Conservation (phyloP, 306 rosid genomes). For the Cucumis melo region DNA sequence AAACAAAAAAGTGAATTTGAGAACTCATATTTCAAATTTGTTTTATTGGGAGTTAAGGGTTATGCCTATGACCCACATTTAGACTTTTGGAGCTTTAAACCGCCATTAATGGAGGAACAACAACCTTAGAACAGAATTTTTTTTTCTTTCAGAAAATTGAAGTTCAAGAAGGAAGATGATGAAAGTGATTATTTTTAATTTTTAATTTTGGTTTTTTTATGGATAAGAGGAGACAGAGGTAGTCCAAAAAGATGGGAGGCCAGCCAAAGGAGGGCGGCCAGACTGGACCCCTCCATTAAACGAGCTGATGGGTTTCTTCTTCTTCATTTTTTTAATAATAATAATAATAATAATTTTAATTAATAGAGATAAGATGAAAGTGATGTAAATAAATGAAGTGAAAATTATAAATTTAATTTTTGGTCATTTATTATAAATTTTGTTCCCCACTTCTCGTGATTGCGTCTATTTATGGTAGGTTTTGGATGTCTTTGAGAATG, state of each 20-base stretch:
- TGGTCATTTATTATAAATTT: neutral
- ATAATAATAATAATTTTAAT: too few relatives aligned
- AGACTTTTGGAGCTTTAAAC: neutral
- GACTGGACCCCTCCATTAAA: slow-evolving; percentile 18
- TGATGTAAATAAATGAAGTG: neutral
- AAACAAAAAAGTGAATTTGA: neutral
- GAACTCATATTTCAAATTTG: neutral
- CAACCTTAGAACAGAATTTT: neutral
- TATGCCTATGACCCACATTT: neutral
- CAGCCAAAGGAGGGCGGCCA: slow-evolving; percentile 6
- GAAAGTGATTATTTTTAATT: neutral
- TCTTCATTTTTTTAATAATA: too few relatives aligned
- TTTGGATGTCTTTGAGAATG: neutral
- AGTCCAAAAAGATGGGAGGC: slow-evolving; percentile 20
- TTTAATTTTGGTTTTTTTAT: neutral
- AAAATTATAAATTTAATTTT: neutral
- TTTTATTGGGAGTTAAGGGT: neutral
- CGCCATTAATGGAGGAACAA: neutral
- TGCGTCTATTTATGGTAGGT: neutral
- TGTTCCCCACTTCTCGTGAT: neutral
- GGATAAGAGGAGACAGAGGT: slow-evolving; percentile 13
- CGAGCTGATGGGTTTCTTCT: neutral
- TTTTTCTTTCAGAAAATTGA: neutral
- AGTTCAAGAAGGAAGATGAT: neutral
- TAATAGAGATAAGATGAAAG: neutral